Base-by-base conservation (phyloP, 2,329 filamentous ascomycete genomes). In the Biscogniauxia marginata region DNA sequence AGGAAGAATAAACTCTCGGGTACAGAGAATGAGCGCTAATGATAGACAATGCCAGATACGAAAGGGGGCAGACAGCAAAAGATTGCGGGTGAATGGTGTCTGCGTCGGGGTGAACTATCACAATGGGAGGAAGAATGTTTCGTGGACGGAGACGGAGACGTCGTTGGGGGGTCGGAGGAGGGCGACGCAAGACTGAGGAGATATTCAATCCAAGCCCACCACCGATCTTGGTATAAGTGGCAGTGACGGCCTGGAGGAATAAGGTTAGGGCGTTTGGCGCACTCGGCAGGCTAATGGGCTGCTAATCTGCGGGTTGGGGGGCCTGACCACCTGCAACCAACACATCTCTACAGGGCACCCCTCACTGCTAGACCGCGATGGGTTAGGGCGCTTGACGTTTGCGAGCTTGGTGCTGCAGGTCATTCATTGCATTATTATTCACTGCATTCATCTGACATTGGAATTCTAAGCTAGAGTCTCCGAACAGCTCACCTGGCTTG, bases 1-100 rank as follows among this genome's bases (percentile, higher is more conserved):
- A 34, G 30, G 16, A 34, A 46, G 50, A 56, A 63, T 54, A 56
- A 47, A 39, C 53, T 63, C 59, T 46, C 50, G 49, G 49, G 54
- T 45, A 60, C 53, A 56, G 50, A 55, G 58, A 54, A 51, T 52
- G 49, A 43, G 23, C 22, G 30, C 47, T 53, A 23, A 34, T 45
- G 50, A 46, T 46, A 11, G 25, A 20, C 16, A 34, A 49, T n/a
- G 23, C 46, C 24, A 52, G 52, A 11, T 45, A 44, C 46, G 5
- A 16, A 16, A 39, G 30, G 30, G n/a, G 6, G 9, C 30, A 39
- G 30, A 39, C 30, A 39, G 9, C 55, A 45, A 34, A 44, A 50
- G 16, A 20, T 23, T 49, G 9, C 8, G 7, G n/a, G 30, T 39
- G 30, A 39, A 39, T 39, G 30, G 30, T n/a, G 30, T 39, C 30